A percentile compares a stretch with the other conserved stretches of the same genome.
These are phyloP conservation scores for Veloboletus limbatus DNA, from an alignment of 1,284 basidiomycete genomes.

Conservation along the genomic window DNA sequence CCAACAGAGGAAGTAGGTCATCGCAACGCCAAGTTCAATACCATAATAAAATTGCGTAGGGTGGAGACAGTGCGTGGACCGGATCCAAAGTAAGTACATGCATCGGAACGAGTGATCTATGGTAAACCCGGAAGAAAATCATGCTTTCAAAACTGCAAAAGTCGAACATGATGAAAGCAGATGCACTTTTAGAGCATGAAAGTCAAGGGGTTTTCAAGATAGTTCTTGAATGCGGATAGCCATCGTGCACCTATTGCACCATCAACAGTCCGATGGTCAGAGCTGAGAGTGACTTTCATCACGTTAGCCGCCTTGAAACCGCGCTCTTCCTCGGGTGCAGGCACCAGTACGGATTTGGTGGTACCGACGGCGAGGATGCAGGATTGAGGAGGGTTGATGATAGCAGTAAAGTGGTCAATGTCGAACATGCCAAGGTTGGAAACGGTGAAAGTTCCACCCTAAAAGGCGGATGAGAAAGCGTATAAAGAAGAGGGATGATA, in stretches of 20 bases:
- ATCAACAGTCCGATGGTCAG: constrained; percentile 94
- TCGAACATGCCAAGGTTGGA: constrained; percentile 99
- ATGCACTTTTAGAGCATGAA: constrained; percentile 75
- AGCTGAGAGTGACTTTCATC: constrained; percentile 96
- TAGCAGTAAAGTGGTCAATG: constrained; percentile 94
- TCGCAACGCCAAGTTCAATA: constrained; percentile 3
- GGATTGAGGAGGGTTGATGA: constrained; percentile 98
- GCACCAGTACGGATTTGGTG: constrained; percentile 84
- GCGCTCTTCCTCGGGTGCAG: constrained; percentile 85
- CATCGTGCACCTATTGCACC: constrained; percentile 90
- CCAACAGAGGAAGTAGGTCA: not conserved
- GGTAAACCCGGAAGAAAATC: constrained; percentile 13
- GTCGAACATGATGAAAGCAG: constrained; percentile 1
- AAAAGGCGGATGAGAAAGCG: constrained; percentile 3
- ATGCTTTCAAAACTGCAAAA: constrained; percentile 3
- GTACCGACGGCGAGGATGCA: constrained; percentile 96
- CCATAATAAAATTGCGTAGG: constrained; percentile 22
- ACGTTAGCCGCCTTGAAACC: constrained; percentile 90
- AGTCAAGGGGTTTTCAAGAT: constrained; percentile 94
- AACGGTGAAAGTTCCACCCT: constrained; percentile 98
- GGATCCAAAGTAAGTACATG: constrained; percentile 18
- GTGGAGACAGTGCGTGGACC: not conserved
- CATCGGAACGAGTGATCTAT: constrained; percentile 24
- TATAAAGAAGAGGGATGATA: not conserved
- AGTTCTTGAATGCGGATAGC: constrained; percentile 94